Base-by-base conservation (phyloP, 2,329 filamentous ascomycete genomes). In the Calonectria leucothoes region DNA sequence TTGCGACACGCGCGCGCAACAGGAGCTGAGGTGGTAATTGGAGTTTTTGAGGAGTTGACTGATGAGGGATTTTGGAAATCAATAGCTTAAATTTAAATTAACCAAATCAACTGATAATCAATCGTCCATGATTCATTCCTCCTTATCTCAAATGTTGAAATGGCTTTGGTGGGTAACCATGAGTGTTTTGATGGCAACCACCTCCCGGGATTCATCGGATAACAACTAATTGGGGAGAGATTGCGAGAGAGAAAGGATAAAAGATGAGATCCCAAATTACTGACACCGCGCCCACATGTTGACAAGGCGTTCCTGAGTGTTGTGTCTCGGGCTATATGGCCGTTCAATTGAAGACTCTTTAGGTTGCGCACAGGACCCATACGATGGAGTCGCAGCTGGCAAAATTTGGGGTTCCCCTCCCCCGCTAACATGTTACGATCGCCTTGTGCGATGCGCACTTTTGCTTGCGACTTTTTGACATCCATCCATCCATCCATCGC, bases 371-470 rank as follows among this genome's bases (percentile, higher is more conserved):
- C 3, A 37, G 8, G 55, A 42, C 55, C 25, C 33, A 14, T 27
- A 27, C 33, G 14, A 71, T 55, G 72, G 69, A 69, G 69, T 74
- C 68, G 63, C 59, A 39, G 15, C 14, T 65, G 68, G 72, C 72
- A 71, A 71, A 68, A 71, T 74, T 35, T 15, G 64, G 11, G 27
- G 14, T 66, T 66, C 42, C 55, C 68, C 63, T 65, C 68, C 69
- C 69, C 64, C 65, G 57, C 69, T 69, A 71, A 20, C 17, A 51
- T 31, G 35, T 37, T 31, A 59, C n/a, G 35, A 59, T 35, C 6
- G 14, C 55, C 31, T 23, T 23, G 52, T n/a, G 11, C 31, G 31
- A n/a, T 20, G 29, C 52, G 52, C 31, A 10, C 11, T 55, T 33
- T 35, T 57, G 55, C 14, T 61, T 27, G 35, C 35, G 55, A 45